Evolutionary conservation across 2,329 filamentous ascomycete species (phyloP).

Genomic region (Colletotrichum simmondsii): DNA sequence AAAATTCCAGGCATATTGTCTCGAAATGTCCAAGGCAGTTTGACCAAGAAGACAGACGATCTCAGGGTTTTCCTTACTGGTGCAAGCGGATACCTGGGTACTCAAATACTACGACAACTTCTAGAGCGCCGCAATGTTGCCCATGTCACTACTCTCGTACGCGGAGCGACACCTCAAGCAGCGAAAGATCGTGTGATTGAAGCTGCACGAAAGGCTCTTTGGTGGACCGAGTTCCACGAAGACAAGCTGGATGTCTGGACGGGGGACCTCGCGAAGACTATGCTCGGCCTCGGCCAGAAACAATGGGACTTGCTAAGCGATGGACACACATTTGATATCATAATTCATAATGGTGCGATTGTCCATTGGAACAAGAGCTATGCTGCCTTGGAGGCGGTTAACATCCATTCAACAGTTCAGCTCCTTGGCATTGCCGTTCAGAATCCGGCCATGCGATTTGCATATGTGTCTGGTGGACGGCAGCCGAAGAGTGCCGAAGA

Average conservation of each 20-base stretch:
- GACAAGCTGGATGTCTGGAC: conserved; percentile 20
- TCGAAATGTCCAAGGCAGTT: no score
- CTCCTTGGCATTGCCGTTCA: background rate
- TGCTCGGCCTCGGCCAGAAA: background rate
- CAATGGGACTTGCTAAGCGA: background rate
- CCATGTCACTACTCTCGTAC: background rate
- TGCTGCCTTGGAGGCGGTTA: conserved; percentile 1
- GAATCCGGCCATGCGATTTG: background rate
- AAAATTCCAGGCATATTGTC: background rate
- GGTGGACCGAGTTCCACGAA: conserved; percentile 20
- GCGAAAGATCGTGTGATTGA: background rate
- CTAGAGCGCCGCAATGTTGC: background rate
- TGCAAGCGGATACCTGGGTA: conserved; percentile 10
- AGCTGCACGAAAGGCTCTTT: background rate
- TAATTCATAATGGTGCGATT: conserved; percentile 16
- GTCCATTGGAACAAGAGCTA: conserved; percentile 30
- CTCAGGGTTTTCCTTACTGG: conserved; percentile 21
- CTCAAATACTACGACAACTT: conserved; percentile 19
- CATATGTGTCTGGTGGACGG: conserved; percentile 16
- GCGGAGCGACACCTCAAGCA: background rate
- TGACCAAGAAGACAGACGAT: background rate
- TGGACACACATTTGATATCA: background rate
- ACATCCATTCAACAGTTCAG: conserved; percentile 2
- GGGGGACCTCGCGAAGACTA: background rate
- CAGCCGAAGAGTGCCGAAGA: background rate